phyloP scores from a whole-genome alignment of 176 grass and related monocot genomes.

The Aegilops bicornis region DNA sequence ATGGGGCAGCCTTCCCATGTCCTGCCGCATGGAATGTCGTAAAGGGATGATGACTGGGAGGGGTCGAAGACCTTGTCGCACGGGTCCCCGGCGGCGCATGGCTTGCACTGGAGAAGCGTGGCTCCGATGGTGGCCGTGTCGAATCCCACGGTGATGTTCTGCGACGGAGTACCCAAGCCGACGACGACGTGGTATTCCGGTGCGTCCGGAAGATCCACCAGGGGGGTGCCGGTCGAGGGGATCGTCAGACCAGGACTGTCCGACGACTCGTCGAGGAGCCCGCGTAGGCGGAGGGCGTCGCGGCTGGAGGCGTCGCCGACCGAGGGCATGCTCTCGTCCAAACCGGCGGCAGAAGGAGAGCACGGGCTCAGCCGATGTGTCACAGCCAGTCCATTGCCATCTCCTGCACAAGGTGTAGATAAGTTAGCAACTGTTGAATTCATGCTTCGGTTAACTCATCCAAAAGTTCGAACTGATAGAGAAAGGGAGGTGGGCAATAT shows the following conservation, averaged over 20 bases:
- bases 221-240: not conserved
- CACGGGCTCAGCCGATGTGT: slow-evolving; percentile 23
- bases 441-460: no score
- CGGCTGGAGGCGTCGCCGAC: not conserved
- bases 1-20: slow-evolving; percentile 27
- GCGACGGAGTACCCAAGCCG: slow-evolving; percentile 49
- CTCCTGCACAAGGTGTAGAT: not conserved
- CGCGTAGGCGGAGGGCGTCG: not conserved
- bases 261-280: not conserved
- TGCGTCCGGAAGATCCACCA: not conserved
- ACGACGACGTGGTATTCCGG: slow-evolving; percentile 42
- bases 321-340: not conserved
- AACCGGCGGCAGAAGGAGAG: not conserved
- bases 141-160: slow-evolving; percentile 22
- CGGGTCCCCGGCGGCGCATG: slow-evolving; percentile 24
- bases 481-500: no score
- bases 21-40: slow-evolving; percentile 34
- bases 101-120: slow-evolving; percentile 40
- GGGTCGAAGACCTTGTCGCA: slow-evolving; percentile 47
- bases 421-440: not conserved
- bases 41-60: slow-evolving; percentile 21
- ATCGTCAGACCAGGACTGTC: not conserved
- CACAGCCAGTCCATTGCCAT: not conserved
- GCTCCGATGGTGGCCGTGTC: not conserved
- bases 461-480: no score